These are phyloP conservation scores for Ophiosphaerella korrae DNA, from an alignment of 2,329 filamentous ascomycete genomes.

Conservation along the genomic window DNA sequence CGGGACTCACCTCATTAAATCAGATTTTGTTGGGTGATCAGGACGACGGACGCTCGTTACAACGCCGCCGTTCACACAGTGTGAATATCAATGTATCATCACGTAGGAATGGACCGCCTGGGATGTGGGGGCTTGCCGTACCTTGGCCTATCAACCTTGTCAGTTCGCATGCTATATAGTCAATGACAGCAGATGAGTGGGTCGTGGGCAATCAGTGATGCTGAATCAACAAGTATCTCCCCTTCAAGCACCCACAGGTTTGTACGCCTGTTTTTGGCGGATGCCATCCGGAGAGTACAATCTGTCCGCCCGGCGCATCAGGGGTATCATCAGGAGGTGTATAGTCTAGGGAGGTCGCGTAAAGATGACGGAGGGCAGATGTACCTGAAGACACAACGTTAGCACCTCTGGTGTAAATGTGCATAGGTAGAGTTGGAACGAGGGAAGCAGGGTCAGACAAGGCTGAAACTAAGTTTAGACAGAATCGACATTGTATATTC, in stretches of 20 bases:
- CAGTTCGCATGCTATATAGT: constrained; percentile 1
- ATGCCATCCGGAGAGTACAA: constrained; percentile 57
- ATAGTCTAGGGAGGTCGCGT: constrained; percentile 15
- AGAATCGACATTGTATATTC: constrained; percentile 68
- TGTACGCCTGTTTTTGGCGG: constrained; percentile 65
- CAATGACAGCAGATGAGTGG: constrained; percentile 5
- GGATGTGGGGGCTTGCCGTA: constrained; percentile 33
- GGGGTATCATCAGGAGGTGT: constrained; percentile 62
- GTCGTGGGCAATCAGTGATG: constrained; percentile 62
- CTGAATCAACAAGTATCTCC: constrained; percentile 70
- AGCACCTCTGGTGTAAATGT: constrained; percentile 25
- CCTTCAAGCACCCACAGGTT: constrained; percentile 62
- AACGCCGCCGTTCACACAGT: constrained; percentile 66
- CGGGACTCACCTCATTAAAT: constrained; percentile 68
- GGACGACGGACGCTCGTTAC: constrained; percentile 55
- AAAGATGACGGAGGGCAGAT: constrained; percentile 20
- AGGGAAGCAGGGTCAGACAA: constrained; percentile 62
- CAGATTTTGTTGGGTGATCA: constrained; percentile 72
- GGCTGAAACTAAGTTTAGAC: constrained; percentile 70
- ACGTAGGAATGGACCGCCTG: constrained; percentile 57
- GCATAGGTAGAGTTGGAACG: constrained; percentile 11
- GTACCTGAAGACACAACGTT: constrained; percentile 40
- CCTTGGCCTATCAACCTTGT: constrained; percentile 35
- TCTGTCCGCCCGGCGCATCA: constrained; percentile 75
- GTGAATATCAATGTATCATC: constrained; percentile 71